phyloP scores from a whole-genome alignment of 2,329 filamentous ascomycete genomes.

The Raffaelea albimanens region DNA sequence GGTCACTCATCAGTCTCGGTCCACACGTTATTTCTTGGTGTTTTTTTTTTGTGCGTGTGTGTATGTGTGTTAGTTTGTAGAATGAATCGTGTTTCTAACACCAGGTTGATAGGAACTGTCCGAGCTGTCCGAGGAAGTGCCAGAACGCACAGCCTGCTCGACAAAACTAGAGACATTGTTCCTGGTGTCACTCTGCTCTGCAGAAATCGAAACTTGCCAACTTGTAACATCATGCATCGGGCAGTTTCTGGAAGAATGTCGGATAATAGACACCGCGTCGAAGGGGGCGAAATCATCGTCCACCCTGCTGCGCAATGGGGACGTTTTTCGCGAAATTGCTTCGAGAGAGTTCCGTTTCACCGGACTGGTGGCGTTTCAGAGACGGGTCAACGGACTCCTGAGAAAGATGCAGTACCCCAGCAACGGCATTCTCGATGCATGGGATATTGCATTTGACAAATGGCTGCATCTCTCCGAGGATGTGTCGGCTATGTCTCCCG shows the following conservation, averaged over 20 bases:
- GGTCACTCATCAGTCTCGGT: conserved; percentile 15
- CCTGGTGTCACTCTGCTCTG: conserved; percentile 54
- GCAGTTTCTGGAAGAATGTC: conserved; percentile 52
- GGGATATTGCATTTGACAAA: conserved; percentile 55
- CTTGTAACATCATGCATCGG: conserved; percentile 53
- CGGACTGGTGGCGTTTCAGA: conserved; percentile 61
- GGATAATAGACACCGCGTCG: conserved; percentile 40
- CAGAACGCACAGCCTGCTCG: conserved; percentile 42
- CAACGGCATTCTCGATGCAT: conserved; percentile 56
- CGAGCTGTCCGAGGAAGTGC: conserved; percentile 42
- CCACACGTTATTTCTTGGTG: background rate
- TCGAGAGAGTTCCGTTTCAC: conserved; percentile 58
- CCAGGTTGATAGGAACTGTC: conserved; percentile 37
- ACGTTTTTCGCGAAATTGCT: conserved; percentile 52
- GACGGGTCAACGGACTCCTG: conserved; percentile 50
- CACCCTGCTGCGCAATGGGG: conserved; percentile 49
- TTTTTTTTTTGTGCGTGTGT: background rate
- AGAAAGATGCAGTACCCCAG: conserved; percentile 53
- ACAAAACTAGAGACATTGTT: conserved; percentile 53
- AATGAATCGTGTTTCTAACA: conserved; percentile 1
- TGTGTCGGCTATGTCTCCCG: conserved; percentile 42
- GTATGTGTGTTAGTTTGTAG: background rate
- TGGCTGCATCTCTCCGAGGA: conserved; percentile 58
- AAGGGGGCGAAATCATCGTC: conserved; percentile 40
- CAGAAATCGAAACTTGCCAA: conserved; percentile 56